phyloP scores from a whole-genome alignment of 306 rosid genomes.

The Castanopsis chinensis region DNA sequence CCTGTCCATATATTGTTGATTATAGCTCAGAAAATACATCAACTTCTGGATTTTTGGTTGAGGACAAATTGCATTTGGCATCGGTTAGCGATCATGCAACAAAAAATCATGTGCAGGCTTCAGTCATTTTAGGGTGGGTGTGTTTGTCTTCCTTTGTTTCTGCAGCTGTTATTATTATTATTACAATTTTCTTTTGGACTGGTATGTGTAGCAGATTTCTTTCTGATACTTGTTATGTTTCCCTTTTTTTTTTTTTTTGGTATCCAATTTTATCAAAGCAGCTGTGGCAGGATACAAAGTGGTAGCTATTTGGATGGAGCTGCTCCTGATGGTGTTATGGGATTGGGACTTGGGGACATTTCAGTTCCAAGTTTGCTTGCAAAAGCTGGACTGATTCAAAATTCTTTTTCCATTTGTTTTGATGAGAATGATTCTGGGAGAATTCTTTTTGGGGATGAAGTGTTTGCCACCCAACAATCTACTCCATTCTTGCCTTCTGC shows the following conservation, averaged over 20 bases:
- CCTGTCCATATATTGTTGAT: slow-evolving; percentile 60
- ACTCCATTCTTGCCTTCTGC: slow-evolving; percentile 45
- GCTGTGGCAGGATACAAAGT: slow-evolving; percentile 64
- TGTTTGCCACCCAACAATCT: slow-evolving; percentile 42
- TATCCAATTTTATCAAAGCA: slow-evolving; percentile 28
- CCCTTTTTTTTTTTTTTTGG: neutral
- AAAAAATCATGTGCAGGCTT: slow-evolving; percentile 57
- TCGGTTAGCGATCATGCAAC: slow-evolving; percentile 41
- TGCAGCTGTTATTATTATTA: neutral
- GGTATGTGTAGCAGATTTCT: neutral
- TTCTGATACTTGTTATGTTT: neutral
- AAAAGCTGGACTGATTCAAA: slow-evolving; percentile 47
- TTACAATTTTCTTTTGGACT: neutral
- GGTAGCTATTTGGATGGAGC: slow-evolving; percentile 61
- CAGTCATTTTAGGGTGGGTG: slow-evolving; percentile 68
- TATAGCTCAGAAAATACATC: slow-evolving; percentile 80
- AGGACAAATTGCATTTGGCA: slow-evolving; percentile 79
- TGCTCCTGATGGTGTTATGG: slow-evolving; percentile 71
- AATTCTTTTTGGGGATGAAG: slow-evolving; percentile 63
- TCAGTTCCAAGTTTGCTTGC: slow-evolving; percentile 67
- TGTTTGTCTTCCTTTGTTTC: neutral
- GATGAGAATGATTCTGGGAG: slow-evolving; percentile 57
- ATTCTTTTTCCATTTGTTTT: slow-evolving; percentile 60
- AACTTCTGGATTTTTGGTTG: slow-evolving; percentile 84
- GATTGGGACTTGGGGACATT: slow-evolving; percentile 62